phyloP scores from a whole-genome alignment of 371 early-diverging fungal species.

The Rhizopus arrhizus region DNA sequence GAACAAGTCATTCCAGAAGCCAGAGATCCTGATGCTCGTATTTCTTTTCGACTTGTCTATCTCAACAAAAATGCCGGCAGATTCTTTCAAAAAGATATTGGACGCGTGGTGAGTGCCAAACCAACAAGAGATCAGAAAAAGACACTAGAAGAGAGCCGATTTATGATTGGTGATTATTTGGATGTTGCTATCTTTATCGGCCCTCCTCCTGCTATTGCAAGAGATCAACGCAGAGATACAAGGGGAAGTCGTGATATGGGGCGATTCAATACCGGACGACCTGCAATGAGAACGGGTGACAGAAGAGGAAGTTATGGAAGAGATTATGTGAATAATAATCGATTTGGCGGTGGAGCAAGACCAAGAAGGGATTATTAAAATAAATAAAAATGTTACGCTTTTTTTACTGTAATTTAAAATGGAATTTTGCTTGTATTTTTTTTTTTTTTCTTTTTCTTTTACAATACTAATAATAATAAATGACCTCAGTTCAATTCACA shows the following conservation, averaged over 20 bases:
- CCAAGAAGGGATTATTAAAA: slow-evolving; percentile 4
- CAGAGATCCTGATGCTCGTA: slow-evolving; percentile 49
- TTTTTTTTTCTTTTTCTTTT: not conserved
- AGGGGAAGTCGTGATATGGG: not conserved
- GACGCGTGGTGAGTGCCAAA: slow-evolving; percentile 51
- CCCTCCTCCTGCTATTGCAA: slow-evolving; percentile 25
- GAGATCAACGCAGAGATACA: not conserved
- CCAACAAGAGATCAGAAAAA: slow-evolving; percentile 53
- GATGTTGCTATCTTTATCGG: slow-evolving; percentile 60
- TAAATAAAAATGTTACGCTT: not conserved
- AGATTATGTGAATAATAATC: not conserved
- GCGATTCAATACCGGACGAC: not conserved
- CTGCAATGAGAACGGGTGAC: not conserved
- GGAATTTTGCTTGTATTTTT: not conserved
- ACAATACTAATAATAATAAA: not conserved
- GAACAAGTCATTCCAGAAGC: slow-evolving; percentile 58
- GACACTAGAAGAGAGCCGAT: slow-evolving; percentile 59
- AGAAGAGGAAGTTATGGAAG: not conserved
- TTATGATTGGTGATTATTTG: slow-evolving; percentile 69
- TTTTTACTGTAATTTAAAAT: no score
- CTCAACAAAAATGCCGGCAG: slow-evolving; percentile 45
- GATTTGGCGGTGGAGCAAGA: slow-evolving; percentile 2
- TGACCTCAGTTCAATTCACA: slow-evolving; percentile 79
- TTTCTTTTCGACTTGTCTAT: slow-evolving; percentile 61
- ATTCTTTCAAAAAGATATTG: slow-evolving; percentile 54